Evolutionary conservation across 495 filamentous ascomycete genomes (phyloP).

Genomic region (Apiosordaria backusii): DNA sequence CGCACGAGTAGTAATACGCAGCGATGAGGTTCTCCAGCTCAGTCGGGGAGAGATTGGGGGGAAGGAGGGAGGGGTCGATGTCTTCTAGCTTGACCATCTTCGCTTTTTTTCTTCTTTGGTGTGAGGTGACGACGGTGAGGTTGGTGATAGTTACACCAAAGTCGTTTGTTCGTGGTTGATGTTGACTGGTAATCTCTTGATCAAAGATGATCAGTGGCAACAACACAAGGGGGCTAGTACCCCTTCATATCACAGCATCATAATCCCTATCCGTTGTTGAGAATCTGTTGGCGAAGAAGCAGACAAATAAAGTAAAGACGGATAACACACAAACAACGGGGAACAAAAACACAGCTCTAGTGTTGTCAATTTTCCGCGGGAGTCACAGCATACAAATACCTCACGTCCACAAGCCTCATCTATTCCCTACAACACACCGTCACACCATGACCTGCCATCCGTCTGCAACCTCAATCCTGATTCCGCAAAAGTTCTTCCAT

Average conservation of each 20-base stretch:
- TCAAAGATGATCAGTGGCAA: too few species aligned
- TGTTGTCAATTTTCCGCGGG: not conserved
- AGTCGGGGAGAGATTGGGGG: slow-evolving; percentile 4
- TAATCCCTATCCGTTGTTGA: not conserved
- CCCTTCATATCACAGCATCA: not conserved
- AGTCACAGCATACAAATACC: not conserved
- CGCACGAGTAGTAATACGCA: slow-evolving; percentile 43
- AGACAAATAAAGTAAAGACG: too few species aligned
- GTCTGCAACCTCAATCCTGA: not conserved
- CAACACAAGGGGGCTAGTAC: not conserved
- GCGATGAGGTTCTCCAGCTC: slow-evolving; percentile 15
- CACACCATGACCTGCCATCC: not conserved
- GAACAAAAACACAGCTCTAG: not conserved
- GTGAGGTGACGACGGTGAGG: not conserved
- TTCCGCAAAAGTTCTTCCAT: not conserved
- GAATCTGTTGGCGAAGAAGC: not conserved
- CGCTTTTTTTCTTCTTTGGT: not conserved
- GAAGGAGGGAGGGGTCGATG: slow-evolving; percentile 15
- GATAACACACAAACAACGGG: not conserved
- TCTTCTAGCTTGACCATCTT: slow-evolving; percentile 2
- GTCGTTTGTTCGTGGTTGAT: too few species aligned
- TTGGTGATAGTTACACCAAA: not conserved
- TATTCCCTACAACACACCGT: not conserved
- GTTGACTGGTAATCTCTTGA: too few species aligned
- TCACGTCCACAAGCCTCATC: too few species aligned